Conservation (phyloP, 2,329 filamentous ascomycete genomes). For the Beauveria australis region DNA sequence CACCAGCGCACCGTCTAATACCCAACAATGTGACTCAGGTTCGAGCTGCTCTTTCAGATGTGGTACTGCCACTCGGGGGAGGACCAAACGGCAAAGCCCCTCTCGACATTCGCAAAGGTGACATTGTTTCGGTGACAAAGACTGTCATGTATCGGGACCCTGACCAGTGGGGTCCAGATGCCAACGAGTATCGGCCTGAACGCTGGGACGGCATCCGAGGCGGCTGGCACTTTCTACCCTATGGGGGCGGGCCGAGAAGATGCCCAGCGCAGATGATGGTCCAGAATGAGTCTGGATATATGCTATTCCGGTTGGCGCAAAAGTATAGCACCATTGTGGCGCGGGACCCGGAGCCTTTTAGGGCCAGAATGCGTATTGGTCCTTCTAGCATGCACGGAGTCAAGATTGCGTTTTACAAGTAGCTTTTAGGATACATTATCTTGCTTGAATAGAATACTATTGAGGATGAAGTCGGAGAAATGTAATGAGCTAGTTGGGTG, state of each 20-base stretch:
- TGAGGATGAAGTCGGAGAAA: too few species aligned
- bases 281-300: slow-evolving; percentile 16
- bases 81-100: slow-evolving; percentile 37
- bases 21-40: not conserved
- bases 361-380: slow-evolving; percentile 1
- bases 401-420: slow-evolving; percentile 7
- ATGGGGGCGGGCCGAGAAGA: slow-evolving; percentile 19
- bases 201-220: slow-evolving; percentile 23
- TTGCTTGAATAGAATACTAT: too few species aligned
- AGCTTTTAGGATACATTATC: not conserved
- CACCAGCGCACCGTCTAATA: not conserved
- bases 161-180: slow-evolving; percentile 30
- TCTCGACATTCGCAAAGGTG: slow-evolving; percentile 39
- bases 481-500: too few species aligned
- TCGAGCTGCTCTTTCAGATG: slow-evolving; percentile 24
- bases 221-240: slow-evolving; percentile 19
- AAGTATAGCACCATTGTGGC: slow-evolving; percentile 16
- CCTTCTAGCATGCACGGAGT: not conserved
- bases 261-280: slow-evolving; percentile 20
- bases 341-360: not conserved
- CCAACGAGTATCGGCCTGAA: slow-evolving; percentile 32
- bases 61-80: slow-evolving; percentile 42
- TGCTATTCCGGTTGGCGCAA: slow-evolving; percentile 9
- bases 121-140: slow-evolving; percentile 32
- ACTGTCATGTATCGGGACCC: slow-evolving; percentile 33